Base-by-base conservation (phyloP, 768 basidiomycete species). In the Lentinus tigrinus region DNA sequence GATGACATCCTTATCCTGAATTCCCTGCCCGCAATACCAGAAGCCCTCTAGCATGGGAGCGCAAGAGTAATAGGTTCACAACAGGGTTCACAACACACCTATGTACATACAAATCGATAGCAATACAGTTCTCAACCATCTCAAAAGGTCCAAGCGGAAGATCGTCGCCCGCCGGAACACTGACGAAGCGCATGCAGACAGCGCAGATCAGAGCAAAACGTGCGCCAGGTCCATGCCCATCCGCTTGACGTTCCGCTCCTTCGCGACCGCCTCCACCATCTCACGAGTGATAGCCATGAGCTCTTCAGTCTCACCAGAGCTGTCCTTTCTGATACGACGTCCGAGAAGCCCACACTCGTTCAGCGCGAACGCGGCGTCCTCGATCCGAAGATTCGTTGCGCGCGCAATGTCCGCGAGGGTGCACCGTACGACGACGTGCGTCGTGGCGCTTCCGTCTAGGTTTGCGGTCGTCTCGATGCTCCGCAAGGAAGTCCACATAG, bases 301-400 rank as follows among this genome's bases (percentile, higher is more conserved):
- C 58, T 80, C 78, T 60, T 80, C 79, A 21, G 76, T 75, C 57
- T 76, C 69, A 24, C 72, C 69, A 72, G 53, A 42, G 65, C 54
- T 67, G 68, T 42, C 66, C 38, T 56, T 65, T 47, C 57, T 57
- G 48, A 76, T 73, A 52, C 81, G 69, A 39, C 79, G 75, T 53
- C 72, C 74, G 17, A 97, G 77, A 53, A 98, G 72, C 27, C 94
- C 93, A 58, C 90, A 88, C 69, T 95, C 93, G 55, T 90, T 88
- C 63, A 98, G 72, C 2, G 95, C 93, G 72, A 93, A 95, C 0
- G 93, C 89, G 0, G 87, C 84, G 69, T 98, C 96, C 54, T 97
- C 93, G 0, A 86, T 71, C 1, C 91, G 82, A 52, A 98, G 75
- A 71, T 91, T 88, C 47, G 92, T 92, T 27, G 88, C 90, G 17